Base-by-base conservation (phyloP, 495 filamentous ascomycete genomes). In the Lophiostoma macrostomum region DNA sequence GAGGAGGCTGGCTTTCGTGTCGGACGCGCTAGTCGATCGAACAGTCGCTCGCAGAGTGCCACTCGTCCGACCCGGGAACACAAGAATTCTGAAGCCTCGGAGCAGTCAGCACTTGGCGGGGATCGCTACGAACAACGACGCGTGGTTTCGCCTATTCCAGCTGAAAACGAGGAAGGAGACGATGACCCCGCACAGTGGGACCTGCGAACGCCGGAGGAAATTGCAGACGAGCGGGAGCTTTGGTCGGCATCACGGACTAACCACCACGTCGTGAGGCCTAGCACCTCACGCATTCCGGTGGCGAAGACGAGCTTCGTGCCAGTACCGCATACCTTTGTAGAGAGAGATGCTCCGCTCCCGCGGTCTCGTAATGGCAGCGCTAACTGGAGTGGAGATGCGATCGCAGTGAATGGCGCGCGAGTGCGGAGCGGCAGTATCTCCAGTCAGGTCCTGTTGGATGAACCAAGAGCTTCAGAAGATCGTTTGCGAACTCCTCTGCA, bases 1-100 rank as follows among this genome's bases (percentile, higher is more conserved):
- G 88, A 94, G 61, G 88, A 88, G 64, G 90, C 90, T 3, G 90
- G 89, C 82, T 91, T 90, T 20, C 80, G 85, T 10, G 82, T 79
- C 30, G 74, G 75, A 36, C 71, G 69, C 19, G 67, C 71, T 25
- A 76, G 81, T 38, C 78, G 84, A 37, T 71, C 74, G 35, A 63
- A 71, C 27, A 88, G 81, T 63, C 80, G 80, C 59, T 78, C 80
- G 1, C 48, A 43, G 29, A 78, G 77, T 39, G 46, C 46, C 16
- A 23, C 28, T 38, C 37, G 36, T 13, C 25, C 22, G 5, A 18
- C 34, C 3, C 23, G 46, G 44, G 43, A 49, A 16, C 55, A 45
- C 20, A 53, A 49, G 20, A 51, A 44, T 28, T 51, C 56, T 12
- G 55, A 47, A n/a, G 31, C 46, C 5, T 32, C 12, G 13, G 46